Base-by-base conservation (phyloP, 805 yeast genomes). In the Peterozyma xylosa region DNA sequence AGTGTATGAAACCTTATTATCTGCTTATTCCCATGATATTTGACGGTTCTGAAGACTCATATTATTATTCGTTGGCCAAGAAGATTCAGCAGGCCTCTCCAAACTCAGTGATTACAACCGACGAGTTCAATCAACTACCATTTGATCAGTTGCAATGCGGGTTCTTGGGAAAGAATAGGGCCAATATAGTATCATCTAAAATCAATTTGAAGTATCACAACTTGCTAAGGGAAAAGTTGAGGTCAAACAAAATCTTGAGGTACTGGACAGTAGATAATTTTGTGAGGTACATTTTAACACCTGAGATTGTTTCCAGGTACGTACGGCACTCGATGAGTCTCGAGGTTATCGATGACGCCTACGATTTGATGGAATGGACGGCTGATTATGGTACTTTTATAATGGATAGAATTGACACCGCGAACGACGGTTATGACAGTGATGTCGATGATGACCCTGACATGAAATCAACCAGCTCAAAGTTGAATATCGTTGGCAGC, bases 211-310 rank as follows among this genome's bases (percentile, higher is more conserved):
- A 53, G 11, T 69, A 59, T 42, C 55, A 57, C 18, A 42, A 51
- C 1, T 54, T 63, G 29, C 49, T 81, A 3, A 45, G 49, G 5
- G 42, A 47, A 27, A 50, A 57, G 37, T 45, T 42, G 3, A 57
- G 51, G 42, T 60, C 49, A 2, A 75, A 75, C 50, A 60, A 64
- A 16, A 75, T 79, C 1, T 57, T 82, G 7, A 60, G 64, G 38
- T 83, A 79, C 64, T 82, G 88, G 86, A 76, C 84, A 2, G 51
- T 66, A 1, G 67, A 69, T 17, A 73, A 74, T 42, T 84, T 81
- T 54, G 60, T 73, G 2, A 67, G 74, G 14, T 78, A 76, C 52
- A 80, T 82, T 1, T 57, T 84, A 18, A 79, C 86, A 7, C 80
- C 83, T 27, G 90, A 83, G 51, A 56, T 83, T 5, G 67, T 80